Percentiles rank a stretch among this genome's conserved stretches.
Evolutionary conservation across 495 filamentous ascomycete genomes (phyloP).

Genomic region (Hypoxylon fuscum): DNA sequence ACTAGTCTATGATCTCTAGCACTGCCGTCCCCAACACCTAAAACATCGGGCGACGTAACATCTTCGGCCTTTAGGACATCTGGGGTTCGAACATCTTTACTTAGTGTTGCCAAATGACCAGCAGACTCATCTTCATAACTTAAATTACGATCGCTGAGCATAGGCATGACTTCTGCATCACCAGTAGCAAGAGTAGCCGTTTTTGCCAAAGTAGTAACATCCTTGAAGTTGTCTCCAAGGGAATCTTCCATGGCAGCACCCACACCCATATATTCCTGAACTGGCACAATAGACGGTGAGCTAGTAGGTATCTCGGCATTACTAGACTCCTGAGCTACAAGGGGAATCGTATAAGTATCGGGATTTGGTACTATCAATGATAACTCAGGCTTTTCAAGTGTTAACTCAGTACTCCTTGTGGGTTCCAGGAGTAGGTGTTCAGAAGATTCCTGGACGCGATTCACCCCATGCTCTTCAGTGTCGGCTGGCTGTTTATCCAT

Average conservation of each 20-base stretch:
- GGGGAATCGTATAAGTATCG: constrained; percentile 46
- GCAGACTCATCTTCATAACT: constrained; percentile 13
- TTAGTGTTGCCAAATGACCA: constrained; percentile 4
- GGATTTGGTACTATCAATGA: constrained; percentile 44
- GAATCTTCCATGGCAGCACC: background rate
- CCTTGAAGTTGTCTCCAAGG: constrained; percentile 14
- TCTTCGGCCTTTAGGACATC: constrained; percentile 8
- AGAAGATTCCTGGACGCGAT: background rate
- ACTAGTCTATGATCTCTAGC: background rate
- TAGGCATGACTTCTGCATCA: constrained; percentile 40
- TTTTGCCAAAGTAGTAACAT: constrained; percentile 1
- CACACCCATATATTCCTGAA: background rate
- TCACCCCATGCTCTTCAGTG: background rate
- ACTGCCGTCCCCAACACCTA: constrained; percentile 10
- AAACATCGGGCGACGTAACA: constrained; percentile 9
- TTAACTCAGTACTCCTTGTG: constrained; percentile 15
- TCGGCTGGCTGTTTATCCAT: background rate
- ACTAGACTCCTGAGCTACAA: constrained; percentile 33
- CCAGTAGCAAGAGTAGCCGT: constrained; percentile 19
- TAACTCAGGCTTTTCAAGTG: constrained; percentile 29
- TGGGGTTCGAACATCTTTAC: background rate
- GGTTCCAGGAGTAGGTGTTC: constrained; percentile 14
- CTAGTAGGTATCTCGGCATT: constrained; percentile 25
- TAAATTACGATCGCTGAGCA: constrained; percentile 27
- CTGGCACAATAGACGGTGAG: constrained; percentile 15